Conservation (phyloP, 345 rosid genomes). For the Syzygium aromaticum region DNA sequence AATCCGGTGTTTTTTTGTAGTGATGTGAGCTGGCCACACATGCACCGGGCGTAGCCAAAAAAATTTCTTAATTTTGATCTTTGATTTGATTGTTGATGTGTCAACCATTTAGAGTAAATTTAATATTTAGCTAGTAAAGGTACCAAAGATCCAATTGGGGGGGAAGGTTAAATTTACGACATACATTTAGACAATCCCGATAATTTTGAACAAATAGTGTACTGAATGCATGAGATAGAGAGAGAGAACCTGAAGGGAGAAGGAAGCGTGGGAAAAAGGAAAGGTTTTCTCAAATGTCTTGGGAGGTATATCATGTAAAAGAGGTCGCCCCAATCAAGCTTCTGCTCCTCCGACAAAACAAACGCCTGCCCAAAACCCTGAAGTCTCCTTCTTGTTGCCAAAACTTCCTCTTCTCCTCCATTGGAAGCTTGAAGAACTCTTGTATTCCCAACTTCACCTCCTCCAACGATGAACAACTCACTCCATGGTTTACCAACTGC, state of each 20-base stretch:
- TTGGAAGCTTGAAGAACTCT: not conserved
- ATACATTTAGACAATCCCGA: not conserved
- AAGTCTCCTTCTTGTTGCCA: not conserved
- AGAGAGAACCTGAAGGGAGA: not conserved
- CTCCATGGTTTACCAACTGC: not conserved
- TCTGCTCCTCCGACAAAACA: not conserved
- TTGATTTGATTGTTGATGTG: not conserved
- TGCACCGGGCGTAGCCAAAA: not conserved
- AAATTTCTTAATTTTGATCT: not conserved
- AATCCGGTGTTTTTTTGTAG: too few species aligned
- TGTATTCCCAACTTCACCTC: not conserved
- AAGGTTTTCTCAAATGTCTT: not conserved
- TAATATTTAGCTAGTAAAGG: not conserved
- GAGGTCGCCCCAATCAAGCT: not conserved
- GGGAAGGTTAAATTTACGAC: not conserved
- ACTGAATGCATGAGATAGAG: not conserved
- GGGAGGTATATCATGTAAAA: not conserved
- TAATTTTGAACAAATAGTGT: too few species aligned
- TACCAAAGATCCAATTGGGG: not conserved
- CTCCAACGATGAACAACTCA: not conserved
- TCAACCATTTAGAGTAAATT: not conserved
- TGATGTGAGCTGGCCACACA: not conserved
- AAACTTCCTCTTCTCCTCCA: not conserved
- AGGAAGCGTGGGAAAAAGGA: not conserved
- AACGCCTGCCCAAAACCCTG: not conserved